Base-by-base conservation (phyloP, 2,329 filamentous ascomycete species). In the Aspergillus tanneri region DNA sequence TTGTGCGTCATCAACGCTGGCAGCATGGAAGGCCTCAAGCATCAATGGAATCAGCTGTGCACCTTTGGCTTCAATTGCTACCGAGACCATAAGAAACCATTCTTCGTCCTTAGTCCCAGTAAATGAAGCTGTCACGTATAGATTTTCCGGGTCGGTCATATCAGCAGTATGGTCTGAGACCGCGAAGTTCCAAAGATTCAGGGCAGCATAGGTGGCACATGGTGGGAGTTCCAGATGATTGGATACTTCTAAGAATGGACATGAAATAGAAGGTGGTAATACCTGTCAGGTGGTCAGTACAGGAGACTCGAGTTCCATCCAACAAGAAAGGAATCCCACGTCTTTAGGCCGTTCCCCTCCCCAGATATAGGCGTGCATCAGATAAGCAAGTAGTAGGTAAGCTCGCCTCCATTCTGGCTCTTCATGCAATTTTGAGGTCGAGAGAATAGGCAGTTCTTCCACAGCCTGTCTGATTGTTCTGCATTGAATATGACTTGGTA, bases 391-490 rank as follows among this genome's bases (percentile, higher is more conserved):
- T 3, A 92, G 75, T 2, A 83, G 77, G 67, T 92, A 93, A 43
- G 88, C 88, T 57, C 89, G 82, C 60, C 88, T 84, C 91, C 90
- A 96, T 79, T 96, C 88, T 54, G 86, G 79, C 60, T 92, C 87
- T 54, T 85, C 82, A 70, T 85, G 79, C 61, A 97, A 82, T 61
- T 83, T 80, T 54, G 83, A 77, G 41, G 89, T 93, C 46, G 85
- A 87, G 52, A 96, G 82, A 43, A 95, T 75, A 11, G 90, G 90
- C 44, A 96, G 77, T 19, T 79, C 77, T 56, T 95, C 86, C 42
- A 96, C 80, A 53, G 88, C 81, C 46, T 83, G 79, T 43, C 88
- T 82, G 58, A 96, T 78, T 43, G 87, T 84, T 64, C 86, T 86
- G 64, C 81, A 87, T 44, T 90, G 77, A 47, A 96, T 86, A 55